Conservation (phyloP, 2,329 filamentous ascomycete genomes). For the Aspergillus phoenicis region DNA sequence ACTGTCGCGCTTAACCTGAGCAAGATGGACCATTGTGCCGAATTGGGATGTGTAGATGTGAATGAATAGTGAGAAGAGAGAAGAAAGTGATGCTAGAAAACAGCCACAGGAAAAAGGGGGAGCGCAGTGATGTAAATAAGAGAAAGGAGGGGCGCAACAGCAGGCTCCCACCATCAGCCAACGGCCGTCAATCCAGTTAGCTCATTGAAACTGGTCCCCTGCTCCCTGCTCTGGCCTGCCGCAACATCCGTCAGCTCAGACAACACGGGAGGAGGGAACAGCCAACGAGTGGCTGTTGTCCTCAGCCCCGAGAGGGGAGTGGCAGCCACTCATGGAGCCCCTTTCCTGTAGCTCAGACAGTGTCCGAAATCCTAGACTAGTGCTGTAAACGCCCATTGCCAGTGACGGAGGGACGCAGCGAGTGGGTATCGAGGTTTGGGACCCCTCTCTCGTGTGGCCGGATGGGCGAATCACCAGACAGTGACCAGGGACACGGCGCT, state of each 20-base stretch:
- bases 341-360: not conserved
- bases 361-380: not conserved
- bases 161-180: not conserved
- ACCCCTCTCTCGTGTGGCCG: not conserved
- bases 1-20: conserved; percentile 40
- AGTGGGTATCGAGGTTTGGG: not conserved
- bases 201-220: not conserved
- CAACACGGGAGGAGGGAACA: conserved; percentile 8
- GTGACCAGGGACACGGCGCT: conserved; percentile 5
- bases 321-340: conserved; percentile 1
- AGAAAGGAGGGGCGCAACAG: not conserved
- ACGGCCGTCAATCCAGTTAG: not conserved
- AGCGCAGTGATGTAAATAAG: conserved; percentile 1
- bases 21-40: conserved; percentile 46
- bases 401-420: not conserved
- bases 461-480: conserved; percentile 15
- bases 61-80: not conserved
- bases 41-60: not conserved
- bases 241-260: conserved; percentile 3
- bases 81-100: not conserved
- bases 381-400: not conserved
- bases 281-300: conserved; percentile 6
- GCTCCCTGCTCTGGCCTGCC: not conserved
- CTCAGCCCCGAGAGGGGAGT: conserved; percentile 3
- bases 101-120: not conserved